Evolutionary conservation across 192 early-diverging fungal genomes (phyloP).

Genomic region (Diversispora epigaea): DNA sequence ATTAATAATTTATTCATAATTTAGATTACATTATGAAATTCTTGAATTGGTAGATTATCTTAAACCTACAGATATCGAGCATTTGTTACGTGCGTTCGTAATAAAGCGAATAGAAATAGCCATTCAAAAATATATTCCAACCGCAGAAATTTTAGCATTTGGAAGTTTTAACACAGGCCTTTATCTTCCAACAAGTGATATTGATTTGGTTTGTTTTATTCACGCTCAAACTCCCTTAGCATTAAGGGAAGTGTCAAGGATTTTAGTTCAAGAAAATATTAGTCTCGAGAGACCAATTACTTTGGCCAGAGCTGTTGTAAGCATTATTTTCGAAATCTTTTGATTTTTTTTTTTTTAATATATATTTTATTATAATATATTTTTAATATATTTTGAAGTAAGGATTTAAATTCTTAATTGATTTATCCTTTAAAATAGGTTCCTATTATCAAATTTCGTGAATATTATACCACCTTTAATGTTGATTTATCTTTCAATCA

Average conservation of each 20-base stretch:
- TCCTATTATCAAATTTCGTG: conserved; percentile 88
- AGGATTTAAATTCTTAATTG: too few relatives aligned
- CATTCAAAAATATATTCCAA: conserved; percentile 48
- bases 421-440: conserved; percentile 48
- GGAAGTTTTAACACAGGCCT: conserved; percentile 87
- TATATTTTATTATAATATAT: neutral
- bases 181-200: conserved; percentile 75
- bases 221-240: neutral
- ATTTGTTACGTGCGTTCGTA: conserved; percentile 69
- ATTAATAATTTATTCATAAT: neutral
- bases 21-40: conserved; percentile 60
- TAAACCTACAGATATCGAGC: conserved; percentile 79
- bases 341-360: neutral
- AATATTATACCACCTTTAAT: conserved; percentile 66
- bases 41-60: conserved; percentile 76
- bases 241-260: conserved; percentile 48
- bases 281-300: conserved; percentile 47
- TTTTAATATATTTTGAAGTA: neutral
- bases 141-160: conserved; percentile 62
- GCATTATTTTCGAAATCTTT: conserved; percentile 3
- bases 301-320: conserved; percentile 64
- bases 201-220: conserved; percentile 43
- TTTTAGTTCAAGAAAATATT: conserved; percentile 48
- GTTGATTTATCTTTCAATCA: conserved; percentile 89
- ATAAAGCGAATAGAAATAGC: conserved; percentile 60